Evolutionary conservation across 495 filamentous ascomycete species (phyloP), one percentile per base, ranked within the genome.

Genomic region (Hypoxylon lienhwacheense): DNA sequence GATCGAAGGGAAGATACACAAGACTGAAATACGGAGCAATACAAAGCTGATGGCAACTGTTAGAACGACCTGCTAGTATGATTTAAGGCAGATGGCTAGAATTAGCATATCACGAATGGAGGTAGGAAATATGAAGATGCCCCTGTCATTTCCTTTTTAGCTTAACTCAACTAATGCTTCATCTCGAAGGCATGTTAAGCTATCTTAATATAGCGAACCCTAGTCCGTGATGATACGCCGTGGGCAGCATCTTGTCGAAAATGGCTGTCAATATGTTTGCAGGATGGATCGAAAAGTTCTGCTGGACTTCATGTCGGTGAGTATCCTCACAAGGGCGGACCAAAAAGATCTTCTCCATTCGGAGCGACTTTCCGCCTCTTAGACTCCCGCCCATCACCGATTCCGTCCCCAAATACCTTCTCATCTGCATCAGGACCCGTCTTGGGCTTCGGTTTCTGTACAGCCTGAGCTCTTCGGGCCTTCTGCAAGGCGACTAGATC

Each of bases 311-410:
- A 4, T 36, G 6, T 22, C 16, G 16, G 19, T 16, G 5, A 4
- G 1, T 34, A 15, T 7, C n/a, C 10, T 68, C 48, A 66, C 21
- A 74, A 47, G 40, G 66, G 69, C 22, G 78, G 78, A 11, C 84
- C 84, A 67, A 82, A 81, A 1, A 73, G 49, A 65, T 85, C 83
- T 15, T 82, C 81, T 7, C 71, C 74, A 47, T 79, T 76, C 34
- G 74, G 74, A 48, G 72, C 76, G 40, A 83, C 55, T 66, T 83
- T 87, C 63, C 83, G 67, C 70, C 81, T 81, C 75, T 86, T 87
- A 5, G 71, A 63, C 24, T 78, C 70, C 17, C 66, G 59, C 39
- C 57, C 63, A n/a, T 59, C 36, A 8, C 59, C 67, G 4, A 32
- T 53, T 15, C 49, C 44, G 29, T 45, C 36, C 3, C 76, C 75